Evolutionary conservation across 192 early-diverging fungal genomes (phyloP), one percentile per base, ranked within the genome.

Genomic region (Dissophora globulifera): DNA sequence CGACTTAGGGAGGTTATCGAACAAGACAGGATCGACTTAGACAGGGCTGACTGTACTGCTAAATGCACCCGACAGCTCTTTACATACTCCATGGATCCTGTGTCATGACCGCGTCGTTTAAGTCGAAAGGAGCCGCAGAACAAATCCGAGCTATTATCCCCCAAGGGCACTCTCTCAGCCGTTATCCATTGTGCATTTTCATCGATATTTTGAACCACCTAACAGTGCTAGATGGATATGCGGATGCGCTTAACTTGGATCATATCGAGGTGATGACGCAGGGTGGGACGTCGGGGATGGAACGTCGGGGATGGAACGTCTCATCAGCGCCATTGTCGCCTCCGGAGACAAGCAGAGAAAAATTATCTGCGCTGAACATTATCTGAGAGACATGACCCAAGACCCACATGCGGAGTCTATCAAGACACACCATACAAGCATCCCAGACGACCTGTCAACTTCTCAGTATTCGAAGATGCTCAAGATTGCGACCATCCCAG

Each of bases 201-300:
- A 63, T 46, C 40, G 49, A 63, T 50, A 52, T 53, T 50, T 56
- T 35, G 7, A 58, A 56, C 33, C 54, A 67, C 40, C 54, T 54
- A 48, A 50, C 54, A 57, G 54, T 58, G 33, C 64, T 54, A 50
- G 64, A 58, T 67, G 64, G 42, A 47, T 65, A 65, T 65, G 62
- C 46, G 52, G 62, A 65, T 55, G 62, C 52, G 25, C 40, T 65
- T 19, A 55, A 65, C 45, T 43, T 38, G 62, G 52, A 65, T 47
- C 62, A 65, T 31, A 33, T 56, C 38, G 52, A 54, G 51, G 62
- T 65, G 43, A 31, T 65, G 43, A 65, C 62, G 13, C 51, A 48
- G 48, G 62, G 53, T 15, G 62, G 62, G 35, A 38, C 13, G 33
- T 31, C 51, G 12, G 52, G 62, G 62, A 47, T 65, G 62, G 62